Evolutionary conservation across 441 rosid species (phyloP), one percentile per base, ranked within the genome.

Genomic region (Pelargonium australe): DNA sequence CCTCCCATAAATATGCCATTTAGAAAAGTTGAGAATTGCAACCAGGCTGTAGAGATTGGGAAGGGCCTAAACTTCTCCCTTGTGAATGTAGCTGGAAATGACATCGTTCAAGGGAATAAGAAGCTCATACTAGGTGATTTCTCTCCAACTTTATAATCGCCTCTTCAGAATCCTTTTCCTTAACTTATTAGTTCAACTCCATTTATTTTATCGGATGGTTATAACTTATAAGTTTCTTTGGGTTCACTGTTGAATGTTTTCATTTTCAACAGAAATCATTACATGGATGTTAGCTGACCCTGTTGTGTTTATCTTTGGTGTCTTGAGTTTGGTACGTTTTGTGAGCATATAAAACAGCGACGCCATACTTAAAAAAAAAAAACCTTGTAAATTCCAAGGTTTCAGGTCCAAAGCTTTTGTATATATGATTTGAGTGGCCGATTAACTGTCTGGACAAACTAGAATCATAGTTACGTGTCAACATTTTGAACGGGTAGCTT

Each of bases 1-100:
- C 94, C 94, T 70, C 94, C 94, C 8, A 88, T 88, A 64, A 88
- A 82, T 75, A 86, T 88, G 88, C 94, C 91, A 3, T 85, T 88
- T 73, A 84, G 86, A 63, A 88, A 86, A 82, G 88, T 88, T 64
- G 94, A 85, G 76, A 88, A 88, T 64, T 88, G 94, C 80, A 86
- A 88, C 75, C 91, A 88, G 78, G 94, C 83, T 40, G 75, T 88
- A 70, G 82, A 72, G 85, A 86, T 88, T 40, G 94, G 94, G 75
- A 81, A 77, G 80, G 80, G 78, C 63, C 73, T 84, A 83, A 86
- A 76, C 68, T 88, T 88, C 72, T 88, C 94, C 4, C 81, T 88
- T 0, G 91, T 88, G 58, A 88, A 88, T 80, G 86, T 86, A 40
- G 87, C 80, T 34, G 94, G 94, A 73, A 86, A 83, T 77, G 91